Evolutionary conservation across 345 rosid species (phyloP), one percentile per base, ranked within the genome.

Genomic region (Noccaea bulbosa): DNA sequence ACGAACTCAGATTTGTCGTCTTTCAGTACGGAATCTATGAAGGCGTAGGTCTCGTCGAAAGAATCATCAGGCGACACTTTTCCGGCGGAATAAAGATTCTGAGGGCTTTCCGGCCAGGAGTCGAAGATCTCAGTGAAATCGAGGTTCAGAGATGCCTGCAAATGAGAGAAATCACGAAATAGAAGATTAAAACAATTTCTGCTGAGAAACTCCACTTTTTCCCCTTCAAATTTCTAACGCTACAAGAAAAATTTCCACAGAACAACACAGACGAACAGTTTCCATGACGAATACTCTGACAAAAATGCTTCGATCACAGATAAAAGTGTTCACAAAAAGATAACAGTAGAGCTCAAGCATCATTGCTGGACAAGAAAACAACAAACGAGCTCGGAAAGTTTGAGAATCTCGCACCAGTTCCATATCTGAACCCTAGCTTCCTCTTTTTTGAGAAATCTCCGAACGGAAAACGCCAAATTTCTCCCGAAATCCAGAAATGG

Each of bases 1-100:
- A 79, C 10, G 65, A 84, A 76, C 39, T 51, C 75, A 4, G 75
- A 35, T 75, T 73, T 88, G 73, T 87, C 79, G 77, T 87, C 91
- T 55, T 56, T 61, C 34, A 60, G 2, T 58, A 88, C 22, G 32
- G 88, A 67, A 12, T 83, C 80, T 3, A 75, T 2, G 41, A 82
- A 52, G 10, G 80, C 67, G 11, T 34, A 53, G 40, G 54, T 61
- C n/a, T 72, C 38, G 35, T 30, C 11, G 22, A n/a, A 11, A 10
- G 69, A 41, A 44, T 6, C 17, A n/a, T 11, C 47, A 45, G 77
- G 63, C 11, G 70, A 22, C 5, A 27, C 0, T 60, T 68, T 71
- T 15, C 41, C 55, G 50, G 57, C 40, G 45, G 84, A 50, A 37
- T 30, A 45, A 30, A 47, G 55, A 16, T 65, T 64, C 27, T 44